These are phyloP conservation scores for Trichoderma harzianum DNA, from an alignment of 2,329 filamentous ascomycete genomes.

Conservation along the genomic window DNA sequence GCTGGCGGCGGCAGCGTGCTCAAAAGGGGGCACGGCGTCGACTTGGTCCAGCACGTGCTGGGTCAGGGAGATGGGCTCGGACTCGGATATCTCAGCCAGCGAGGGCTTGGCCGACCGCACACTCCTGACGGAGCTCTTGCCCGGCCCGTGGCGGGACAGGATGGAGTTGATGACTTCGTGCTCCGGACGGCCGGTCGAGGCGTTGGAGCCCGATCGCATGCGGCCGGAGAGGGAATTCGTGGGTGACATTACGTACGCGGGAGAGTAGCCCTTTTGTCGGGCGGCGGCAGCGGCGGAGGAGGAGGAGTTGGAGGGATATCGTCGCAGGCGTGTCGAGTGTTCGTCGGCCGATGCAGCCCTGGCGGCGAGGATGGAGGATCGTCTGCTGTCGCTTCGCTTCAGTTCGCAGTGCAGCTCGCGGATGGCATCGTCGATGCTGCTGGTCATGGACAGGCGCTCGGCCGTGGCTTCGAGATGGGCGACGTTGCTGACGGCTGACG, in stretches of 20 bases:
- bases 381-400: slow-evolving; percentile 65
- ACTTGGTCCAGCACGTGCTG: slow-evolving; percentile 53
- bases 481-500: slow-evolving; percentile 63
- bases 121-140: slow-evolving; percentile 52
- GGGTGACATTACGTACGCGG: slow-evolving; percentile 62
- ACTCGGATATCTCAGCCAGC: slow-evolving; percentile 56
- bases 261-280: background rate
- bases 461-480: slow-evolving; percentile 72
- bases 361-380: slow-evolving; percentile 58
- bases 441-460: slow-evolving; percentile 69
- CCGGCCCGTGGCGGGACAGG: slow-evolving; percentile 50
- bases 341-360: slow-evolving; percentile 34
- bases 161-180: slow-evolving; percentile 40
- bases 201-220: slow-evolving; percentile 54
- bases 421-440: slow-evolving; percentile 75
- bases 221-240: slow-evolving; percentile 58
- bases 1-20: slow-evolving; percentile 28
- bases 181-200: slow-evolving; percentile 41
- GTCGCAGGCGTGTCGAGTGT: slow-evolving; percentile 30
- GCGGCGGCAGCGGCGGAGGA: slow-evolving; percentile 49
- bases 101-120: slow-evolving; percentile 49
- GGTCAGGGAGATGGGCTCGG: slow-evolving; percentile 51
- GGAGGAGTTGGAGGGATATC: slow-evolving; percentile 51
- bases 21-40: slow-evolving; percentile 40
- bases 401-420: slow-evolving; percentile 68